Evolutionary conservation across 1,284 basidiomycete genomes (phyloP).

Genomic region (Heterobasidion parviporum): DNA sequence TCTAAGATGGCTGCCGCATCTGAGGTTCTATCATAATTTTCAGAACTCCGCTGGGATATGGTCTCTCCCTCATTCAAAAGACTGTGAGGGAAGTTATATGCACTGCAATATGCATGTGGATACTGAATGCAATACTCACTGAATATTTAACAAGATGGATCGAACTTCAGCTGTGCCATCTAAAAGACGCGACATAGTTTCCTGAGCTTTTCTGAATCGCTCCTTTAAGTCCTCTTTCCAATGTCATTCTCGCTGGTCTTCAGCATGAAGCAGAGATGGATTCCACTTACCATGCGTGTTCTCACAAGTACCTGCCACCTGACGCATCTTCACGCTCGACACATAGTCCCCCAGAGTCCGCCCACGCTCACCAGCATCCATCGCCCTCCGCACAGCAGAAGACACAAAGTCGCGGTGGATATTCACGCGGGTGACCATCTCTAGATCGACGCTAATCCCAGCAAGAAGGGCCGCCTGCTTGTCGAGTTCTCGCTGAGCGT

Average conservation of each 20-base stretch:
- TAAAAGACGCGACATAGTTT: slow-evolving; percentile 43
- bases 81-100: slow-evolving; percentile 22
- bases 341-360: slow-evolving; percentile 78
- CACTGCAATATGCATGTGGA: slow-evolving; percentile 5
- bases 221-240: slow-evolving; percentile 44
- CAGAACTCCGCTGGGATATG: slow-evolving; percentile 46
- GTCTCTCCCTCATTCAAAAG: slow-evolving; percentile 51
- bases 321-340: slow-evolving; percentile 65
- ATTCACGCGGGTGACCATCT: slow-evolving; percentile 53
- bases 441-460: slow-evolving; percentile 60
- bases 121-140: slow-evolving; percentile 30
- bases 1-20: slow-evolving; percentile 45
- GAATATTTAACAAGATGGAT: slow-evolving; percentile 33
- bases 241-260: background rate
- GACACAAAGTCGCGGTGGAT: slow-evolving; percentile 73
- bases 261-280: background rate
- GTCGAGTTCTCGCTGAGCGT: slow-evolving; percentile 51
- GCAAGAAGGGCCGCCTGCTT: slow-evolving; percentile 52
- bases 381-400: slow-evolving; percentile 50
- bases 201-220: slow-evolving; percentile 46
- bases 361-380: slow-evolving; percentile 56
- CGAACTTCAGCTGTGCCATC: slow-evolving; percentile 56
- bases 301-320: slow-evolving; percentile 69
- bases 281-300: slow-evolving; percentile 54
- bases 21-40: slow-evolving; percentile 47